Conservation (phyloP, 163 green algal species). For the Volvox carteri region DNA sequence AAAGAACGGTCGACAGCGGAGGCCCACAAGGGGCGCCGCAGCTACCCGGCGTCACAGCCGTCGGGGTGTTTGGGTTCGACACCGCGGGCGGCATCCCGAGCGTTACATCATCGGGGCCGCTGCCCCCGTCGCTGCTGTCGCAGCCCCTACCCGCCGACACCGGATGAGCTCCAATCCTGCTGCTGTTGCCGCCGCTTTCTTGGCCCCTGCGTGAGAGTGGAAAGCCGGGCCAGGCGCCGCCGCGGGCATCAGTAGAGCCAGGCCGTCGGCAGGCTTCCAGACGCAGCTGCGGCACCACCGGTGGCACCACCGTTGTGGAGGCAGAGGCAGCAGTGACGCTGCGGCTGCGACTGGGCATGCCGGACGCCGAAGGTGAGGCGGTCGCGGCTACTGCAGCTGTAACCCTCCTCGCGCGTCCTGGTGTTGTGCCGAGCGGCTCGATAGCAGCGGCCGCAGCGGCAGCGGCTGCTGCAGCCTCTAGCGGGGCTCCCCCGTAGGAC, state of each 20-base stretch:
- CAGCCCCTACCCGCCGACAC: neutral
- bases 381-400: neutral
- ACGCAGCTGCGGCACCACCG: slow-evolving; percentile 12
- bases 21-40: too few species aligned
- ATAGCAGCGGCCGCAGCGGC: neutral
- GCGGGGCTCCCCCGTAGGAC: neutral
- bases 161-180: neutral
- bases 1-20: neutral
- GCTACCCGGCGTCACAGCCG: neutral
- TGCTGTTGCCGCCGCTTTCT: neutral
- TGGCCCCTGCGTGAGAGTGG: slow-evolving; percentile 4
- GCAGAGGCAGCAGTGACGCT: neutral
- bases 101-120: slow-evolving; percentile 15
- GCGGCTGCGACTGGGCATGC: slow-evolving; percentile 7
- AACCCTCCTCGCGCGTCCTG: neutral
- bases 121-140: neutral
- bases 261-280: neutral
- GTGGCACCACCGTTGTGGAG: neutral
- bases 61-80: neutral
- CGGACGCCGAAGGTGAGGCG: neutral
- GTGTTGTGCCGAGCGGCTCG: neutral
- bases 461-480: neutral
- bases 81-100: slow-evolving; percentile 32
- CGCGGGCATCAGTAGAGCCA: neutral
- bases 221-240: slow-evolving; percentile 15